Evolutionary conservation across 1,139 yeast species (phyloP).

Genomic region (Magnusiomyces paraingens): DNA sequence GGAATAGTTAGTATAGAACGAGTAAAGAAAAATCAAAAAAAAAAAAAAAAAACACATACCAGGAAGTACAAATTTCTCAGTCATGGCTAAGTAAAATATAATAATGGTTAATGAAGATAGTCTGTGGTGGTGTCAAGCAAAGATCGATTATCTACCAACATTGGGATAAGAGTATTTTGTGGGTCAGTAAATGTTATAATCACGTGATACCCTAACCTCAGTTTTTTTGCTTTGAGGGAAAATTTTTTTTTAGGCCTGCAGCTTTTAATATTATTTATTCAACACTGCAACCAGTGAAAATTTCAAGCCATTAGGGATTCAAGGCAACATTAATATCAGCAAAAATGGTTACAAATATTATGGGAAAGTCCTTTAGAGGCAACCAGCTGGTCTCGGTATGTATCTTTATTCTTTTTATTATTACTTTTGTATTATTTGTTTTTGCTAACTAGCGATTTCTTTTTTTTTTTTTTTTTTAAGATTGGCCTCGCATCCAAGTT

Average conservation of each 20-base stretch:
- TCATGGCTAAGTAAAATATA: neutral
- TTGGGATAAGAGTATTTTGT: too few relatives aligned
- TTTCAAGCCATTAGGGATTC: neutral
- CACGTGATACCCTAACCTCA: too few relatives aligned
- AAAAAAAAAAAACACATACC: slow-evolving; percentile 10
- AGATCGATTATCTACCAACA: too few relatives aligned
- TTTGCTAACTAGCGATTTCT: neutral
- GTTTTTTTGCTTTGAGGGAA: too few relatives aligned
- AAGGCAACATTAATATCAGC: neutral
- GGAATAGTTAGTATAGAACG: neutral
- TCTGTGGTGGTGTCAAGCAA: too few relatives aligned
- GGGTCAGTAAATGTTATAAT: too few relatives aligned
- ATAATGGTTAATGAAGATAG: too few relatives aligned
- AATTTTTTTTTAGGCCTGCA: too few relatives aligned
- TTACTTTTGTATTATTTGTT: neutral
- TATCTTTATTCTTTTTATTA: slow-evolving; percentile 2
- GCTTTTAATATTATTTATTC: neutral
- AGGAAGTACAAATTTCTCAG: slow-evolving; percentile 15
- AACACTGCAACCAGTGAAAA: neutral
- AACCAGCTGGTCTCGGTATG: slow-evolving; percentile 33
- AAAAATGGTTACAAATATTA: slow-evolving; percentile 34
- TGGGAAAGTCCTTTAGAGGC: slow-evolving; percentile 40
- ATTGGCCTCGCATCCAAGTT: slow-evolving; percentile 75
- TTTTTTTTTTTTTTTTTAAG: slow-evolving; percentile 27
- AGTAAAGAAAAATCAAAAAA: neutral